Conservation (phyloP, 2,329 filamentous ascomycete species). For the Exophiala oligosperma region DNA sequence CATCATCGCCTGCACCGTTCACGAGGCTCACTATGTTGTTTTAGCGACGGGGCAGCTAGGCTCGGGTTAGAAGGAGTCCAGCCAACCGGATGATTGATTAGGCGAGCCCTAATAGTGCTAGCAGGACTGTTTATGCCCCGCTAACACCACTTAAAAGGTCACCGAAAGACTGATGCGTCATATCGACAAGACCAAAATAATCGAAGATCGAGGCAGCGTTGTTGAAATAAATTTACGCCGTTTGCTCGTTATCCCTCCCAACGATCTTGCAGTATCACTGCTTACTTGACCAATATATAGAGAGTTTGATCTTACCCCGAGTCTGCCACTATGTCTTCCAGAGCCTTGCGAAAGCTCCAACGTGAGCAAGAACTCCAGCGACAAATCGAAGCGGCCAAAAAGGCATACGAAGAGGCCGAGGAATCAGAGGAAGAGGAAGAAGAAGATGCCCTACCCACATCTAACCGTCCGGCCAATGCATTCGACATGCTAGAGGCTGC, state of each 20-base stretch:
- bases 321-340: conserved; percentile 57
- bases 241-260: too few relatives aligned
- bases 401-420: conserved; percentile 36
- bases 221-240: too few relatives aligned
- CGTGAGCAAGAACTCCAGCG: conserved; percentile 61
- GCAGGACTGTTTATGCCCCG: neutral
- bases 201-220: too few relatives aligned
- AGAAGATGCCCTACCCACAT: conserved; percentile 28
- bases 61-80: neutral
- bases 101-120: neutral
- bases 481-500: conserved; percentile 55
- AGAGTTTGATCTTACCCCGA: too few relatives aligned
- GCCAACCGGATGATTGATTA: conserved; percentile 1
- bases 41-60: neutral
- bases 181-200: too few relatives aligned
- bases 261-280: too few relatives aligned
- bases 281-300: too few relatives aligned
- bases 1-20: neutral
- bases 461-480: conserved; percentile 37
- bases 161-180: too few relatives aligned
- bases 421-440: conserved; percentile 42
- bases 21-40: neutral
- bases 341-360: conserved; percentile 65
- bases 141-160: too few relatives aligned
- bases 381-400: conserved; percentile 43